These are phyloP conservation scores for Babesia bigemina DNA, from an alignment of 169 alveolate species.

Conservation along the genomic window DNA sequence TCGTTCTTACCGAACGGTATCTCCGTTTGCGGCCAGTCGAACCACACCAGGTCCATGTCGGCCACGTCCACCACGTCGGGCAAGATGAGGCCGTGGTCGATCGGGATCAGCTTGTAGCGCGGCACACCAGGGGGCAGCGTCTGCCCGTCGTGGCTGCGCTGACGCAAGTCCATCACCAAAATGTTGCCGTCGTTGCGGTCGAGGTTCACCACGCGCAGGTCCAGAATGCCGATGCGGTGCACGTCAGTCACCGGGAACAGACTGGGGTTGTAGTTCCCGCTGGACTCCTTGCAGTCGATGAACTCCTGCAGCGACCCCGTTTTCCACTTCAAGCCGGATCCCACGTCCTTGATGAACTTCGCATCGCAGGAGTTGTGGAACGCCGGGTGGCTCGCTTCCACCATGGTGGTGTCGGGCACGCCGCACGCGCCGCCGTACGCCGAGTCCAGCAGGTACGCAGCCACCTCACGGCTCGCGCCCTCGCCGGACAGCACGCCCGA, in stretches of 20 bases:
- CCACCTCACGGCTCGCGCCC: constrained; percentile 97
- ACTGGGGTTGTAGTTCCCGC: constrained; percentile 92
- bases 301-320: constrained; percentile 88
- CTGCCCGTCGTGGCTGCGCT: constrained; percentile 58
- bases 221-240: constrained; percentile 94
- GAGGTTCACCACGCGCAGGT: constrained; percentile 94
- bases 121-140: constrained; percentile 18
- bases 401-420: constrained; percentile 97
- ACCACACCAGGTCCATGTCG: constrained; percentile 97
- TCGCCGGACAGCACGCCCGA: constrained; percentile 96
- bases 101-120: constrained; percentile 94
- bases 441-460: constrained; percentile 94
- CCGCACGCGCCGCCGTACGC: constrained; percentile 85
- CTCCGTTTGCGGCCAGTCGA: constrained; percentile 95
- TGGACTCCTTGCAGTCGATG: constrained; percentile 88
- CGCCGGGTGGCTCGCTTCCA: constrained; percentile 93
- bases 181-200: constrained; percentile 98
- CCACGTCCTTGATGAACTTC: constrained; percentile 59
- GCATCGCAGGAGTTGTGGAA: constrained; percentile 82
- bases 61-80: constrained; percentile 96
- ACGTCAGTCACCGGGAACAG: constrained; percentile 93
- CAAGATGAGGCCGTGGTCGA: constrained; percentile 97
- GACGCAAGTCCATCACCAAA: constrained; percentile 83
- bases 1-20: constrained; percentile 85
- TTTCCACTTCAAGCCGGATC: constrained; percentile 81